Evolutionary conservation across 805 yeast species (phyloP).

Genomic region (Jamesozyma lodderae): DNA sequence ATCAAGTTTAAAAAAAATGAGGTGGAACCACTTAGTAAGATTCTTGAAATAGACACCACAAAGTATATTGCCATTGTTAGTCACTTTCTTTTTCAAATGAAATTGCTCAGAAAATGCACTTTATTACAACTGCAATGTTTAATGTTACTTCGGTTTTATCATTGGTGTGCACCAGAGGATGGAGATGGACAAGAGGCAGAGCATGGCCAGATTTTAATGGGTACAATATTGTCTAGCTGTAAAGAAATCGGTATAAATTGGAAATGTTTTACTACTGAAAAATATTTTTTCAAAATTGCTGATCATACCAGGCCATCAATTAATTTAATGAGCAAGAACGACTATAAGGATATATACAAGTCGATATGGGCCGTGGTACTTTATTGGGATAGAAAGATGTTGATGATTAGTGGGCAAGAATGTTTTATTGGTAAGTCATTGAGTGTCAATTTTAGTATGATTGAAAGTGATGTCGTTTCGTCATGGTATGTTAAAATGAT

Average conservation of each 20-base stretch:
- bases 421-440: conserved; percentile 21
- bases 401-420: conserved; percentile 24
- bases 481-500: conserved; percentile 18
- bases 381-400: conserved; percentile 27
- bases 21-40: conserved; percentile 2
- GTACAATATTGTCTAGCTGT: conserved; percentile 23
- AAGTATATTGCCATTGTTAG: conserved; percentile 21
- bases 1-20: conserved; percentile 8
- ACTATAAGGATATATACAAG: conserved; percentile 12
- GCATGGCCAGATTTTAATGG: conserved; percentile 24
- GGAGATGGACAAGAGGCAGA: conserved; percentile 27
- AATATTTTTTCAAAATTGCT: conserved; percentile 14
- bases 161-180: conserved; percentile 30
- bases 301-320: conserved; percentile 15
- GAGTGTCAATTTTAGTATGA: conserved; percentile 4
- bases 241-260: conserved; percentile 25
- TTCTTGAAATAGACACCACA: conserved; percentile 14
- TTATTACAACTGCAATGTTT: conserved; percentile 23
- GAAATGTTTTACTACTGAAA: conserved; percentile 15
- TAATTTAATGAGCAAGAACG: conserved; percentile 10
- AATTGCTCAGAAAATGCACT: conserved; percentile 23
- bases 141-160: conserved; percentile 22
- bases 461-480: neutral
- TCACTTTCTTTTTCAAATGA: conserved; percentile 18
- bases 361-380: conserved; percentile 23